Percentiles rank a stretch among this genome's conserved stretches.
Conservation (phyloP, 768 basidiomycete genomes). For the Lentinula lateritia region DNA sequence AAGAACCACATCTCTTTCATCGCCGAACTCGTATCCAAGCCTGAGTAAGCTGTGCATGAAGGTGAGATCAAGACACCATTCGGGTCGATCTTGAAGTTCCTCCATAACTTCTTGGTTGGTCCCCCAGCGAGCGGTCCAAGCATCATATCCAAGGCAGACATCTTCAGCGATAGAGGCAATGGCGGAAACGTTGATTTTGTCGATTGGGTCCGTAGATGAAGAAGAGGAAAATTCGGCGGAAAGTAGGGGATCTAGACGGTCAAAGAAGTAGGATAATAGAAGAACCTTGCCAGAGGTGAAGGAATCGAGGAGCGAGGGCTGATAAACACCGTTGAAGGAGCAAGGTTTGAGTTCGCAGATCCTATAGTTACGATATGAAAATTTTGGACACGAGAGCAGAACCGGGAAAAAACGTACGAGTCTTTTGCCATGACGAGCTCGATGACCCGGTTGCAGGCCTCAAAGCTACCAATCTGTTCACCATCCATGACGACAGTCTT, state of each 20-base stretch:
- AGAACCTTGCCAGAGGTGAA: constrained; percentile 84
- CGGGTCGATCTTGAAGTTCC: constrained; percentile 79
- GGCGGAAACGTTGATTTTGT: constrained; percentile 43
- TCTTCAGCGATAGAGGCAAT: constrained; percentile 58
- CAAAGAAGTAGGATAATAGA: constrained; percentile 97
- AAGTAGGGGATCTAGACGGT: constrained; percentile 81
- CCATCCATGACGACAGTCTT: constrained; percentile 85
- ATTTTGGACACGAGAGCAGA: background rate
- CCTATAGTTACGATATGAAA: constrained; percentile 25
- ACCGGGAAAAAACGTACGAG: constrained; percentile 48
- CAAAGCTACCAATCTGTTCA: constrained; percentile 75
- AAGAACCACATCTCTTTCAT: constrained; percentile 59
- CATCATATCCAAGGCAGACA: constrained; percentile 65
- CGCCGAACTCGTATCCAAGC: constrained; percentile 86
- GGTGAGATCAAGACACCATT: constrained; percentile 94
- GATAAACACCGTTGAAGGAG: constrained; percentile 96
- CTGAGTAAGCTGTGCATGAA: constrained; percentile 89
- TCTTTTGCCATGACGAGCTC: constrained; percentile 94
- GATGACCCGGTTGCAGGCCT: constrained; percentile 78
- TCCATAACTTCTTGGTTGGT: constrained; percentile 27
- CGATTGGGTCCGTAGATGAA: constrained; percentile 12
- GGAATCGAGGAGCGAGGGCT: constrained; percentile 84
- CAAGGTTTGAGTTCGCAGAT: constrained; percentile 91
- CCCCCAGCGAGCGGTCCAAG: constrained; percentile 54
- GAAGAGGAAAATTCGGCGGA: constrained; percentile 7